Base-by-base conservation (phyloP, 805 yeast genomes). In the Pichia occidentalis region DNA sequence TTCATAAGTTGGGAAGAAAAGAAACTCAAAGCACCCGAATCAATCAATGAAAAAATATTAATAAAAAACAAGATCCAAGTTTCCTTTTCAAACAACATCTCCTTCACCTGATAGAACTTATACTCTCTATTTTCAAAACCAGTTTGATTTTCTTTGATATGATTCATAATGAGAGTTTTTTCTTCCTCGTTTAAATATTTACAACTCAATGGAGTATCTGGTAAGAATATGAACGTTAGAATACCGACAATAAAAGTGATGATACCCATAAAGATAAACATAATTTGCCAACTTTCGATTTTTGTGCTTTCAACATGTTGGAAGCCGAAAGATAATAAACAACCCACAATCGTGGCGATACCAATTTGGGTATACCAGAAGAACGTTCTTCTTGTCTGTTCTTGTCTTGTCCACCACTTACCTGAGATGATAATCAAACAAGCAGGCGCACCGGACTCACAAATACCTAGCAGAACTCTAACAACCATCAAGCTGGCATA, bases 401-500 rank as follows among this genome's bases (percentile, higher is more conserved):
- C 59, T 14, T 36, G 36, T 37, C 44, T 53, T 10, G 41, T 48
- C 37, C 51, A 54, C 57, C 58, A 54, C 47, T 43, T 48, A 7
- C 44, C 40, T 21, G 28, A 32, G 7, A 44, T 39, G 3, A 38
- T 32, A 18, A 44, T 39, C n/a, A 42, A 28, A 24, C 46, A 44
- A 7, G 38, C 34, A 9, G 47, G 43, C 18, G 46, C 46, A 11
- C 46, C 40, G 17, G 48, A 42, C 45, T 60, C 65, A 44, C 48
- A 46, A 2, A 59, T 22, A 62, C 79, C 80, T 16, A 72, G 49
- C 45, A 69, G 63, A 47, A 70, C 67, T 25, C 71, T 45, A 20
- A 69, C 43, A 4, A 62, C 68, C 37, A 63, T 55, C 2, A 73
- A 61, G 22, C 77, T 77, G 12, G 62, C 60, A 45, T 64, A 67